Percentiles rank a stretch among this genome's conserved stretches.
Evolutionary conservation across 2,329 filamentous ascomycete genomes (phyloP).

Genomic region (Fusarium mexicanum): DNA sequence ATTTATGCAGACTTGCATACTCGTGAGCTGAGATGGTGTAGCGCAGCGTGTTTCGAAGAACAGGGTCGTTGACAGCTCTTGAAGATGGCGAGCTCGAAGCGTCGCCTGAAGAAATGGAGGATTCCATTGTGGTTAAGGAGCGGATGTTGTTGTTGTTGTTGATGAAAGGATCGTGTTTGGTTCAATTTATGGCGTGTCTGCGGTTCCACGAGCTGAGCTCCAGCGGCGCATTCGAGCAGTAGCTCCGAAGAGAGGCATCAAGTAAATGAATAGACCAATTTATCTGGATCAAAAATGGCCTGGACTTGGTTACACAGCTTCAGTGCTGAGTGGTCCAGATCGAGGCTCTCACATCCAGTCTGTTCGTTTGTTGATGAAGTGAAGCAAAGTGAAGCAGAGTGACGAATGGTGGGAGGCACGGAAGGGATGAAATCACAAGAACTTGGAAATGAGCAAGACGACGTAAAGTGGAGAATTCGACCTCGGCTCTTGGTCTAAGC

Average conservation of each 20-base stretch:
- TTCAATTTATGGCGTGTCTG: slow-evolving; percentile 21
- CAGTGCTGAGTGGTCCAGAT: slow-evolving; percentile 18
- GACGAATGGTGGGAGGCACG: background rate
- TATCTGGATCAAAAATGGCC: background rate
- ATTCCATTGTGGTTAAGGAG: slow-evolving; percentile 32
- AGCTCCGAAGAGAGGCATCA: slow-evolving; percentile 36
- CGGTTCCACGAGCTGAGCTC: slow-evolving; percentile 40
- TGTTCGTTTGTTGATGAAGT: slow-evolving; percentile 6
- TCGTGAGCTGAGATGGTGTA: slow-evolving; percentile 88
- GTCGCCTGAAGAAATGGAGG: slow-evolving; percentile 35
- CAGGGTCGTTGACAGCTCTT: slow-evolving; percentile 62
- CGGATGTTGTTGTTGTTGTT: background rate
- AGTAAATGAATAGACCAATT: slow-evolving; percentile 6
- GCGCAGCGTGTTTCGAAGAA: slow-evolving; percentile 85
- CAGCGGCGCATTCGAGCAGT: slow-evolving; percentile 38
- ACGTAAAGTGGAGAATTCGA: slow-evolving; percentile 29
- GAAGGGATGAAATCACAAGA: slow-evolving; percentile 35
- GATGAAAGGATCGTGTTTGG: slow-evolving; percentile 11
- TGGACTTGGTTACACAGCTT: slow-evolving; percentile 4
- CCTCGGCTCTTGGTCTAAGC: slow-evolving; percentile 29
- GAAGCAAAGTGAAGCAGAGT: background rate
- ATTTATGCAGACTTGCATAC: slow-evolving; percentile 85
- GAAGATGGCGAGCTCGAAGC: slow-evolving; percentile 34
- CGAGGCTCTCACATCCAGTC: slow-evolving; percentile 14
- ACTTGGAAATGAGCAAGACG: slow-evolving; percentile 38